Evolutionary conservation across 2,329 filamentous ascomycete genomes (phyloP).

Genomic region (Neofusicoccum ribis): DNA sequence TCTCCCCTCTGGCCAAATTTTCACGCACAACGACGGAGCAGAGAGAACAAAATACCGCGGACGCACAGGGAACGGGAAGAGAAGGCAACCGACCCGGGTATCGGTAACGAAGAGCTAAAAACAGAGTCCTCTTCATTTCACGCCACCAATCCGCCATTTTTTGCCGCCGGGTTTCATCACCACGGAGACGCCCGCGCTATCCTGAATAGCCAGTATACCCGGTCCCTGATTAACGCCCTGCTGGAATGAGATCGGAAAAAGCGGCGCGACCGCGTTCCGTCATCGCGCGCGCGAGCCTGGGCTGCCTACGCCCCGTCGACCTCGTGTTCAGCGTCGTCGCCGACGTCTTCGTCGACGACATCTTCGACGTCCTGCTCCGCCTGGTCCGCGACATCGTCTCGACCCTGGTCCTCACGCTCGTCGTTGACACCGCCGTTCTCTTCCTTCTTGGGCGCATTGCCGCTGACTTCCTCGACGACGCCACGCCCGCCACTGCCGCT

Average conservation of each 20-base stretch:
- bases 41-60: no score
- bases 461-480: slow-evolving; percentile 8
- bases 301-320: neutral
- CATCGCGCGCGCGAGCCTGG: neutral
- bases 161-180: no score
- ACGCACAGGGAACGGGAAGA: no score
- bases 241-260: neutral
- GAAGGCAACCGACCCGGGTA: no score
- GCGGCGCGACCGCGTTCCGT: neutral
- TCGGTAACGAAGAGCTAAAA: no score
- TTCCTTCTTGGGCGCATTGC: slow-evolving; percentile 10
- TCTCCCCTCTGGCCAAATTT: no score
- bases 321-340: neutral
- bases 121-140: no score
- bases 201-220: no score
- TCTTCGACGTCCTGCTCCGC: slow-evolving; percentile 3
- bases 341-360: neutral
- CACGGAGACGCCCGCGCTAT: no score
- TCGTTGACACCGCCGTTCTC: neutral
- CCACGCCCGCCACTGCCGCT: neutral
- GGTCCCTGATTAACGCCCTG: no score
- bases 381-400: slow-evolving; percentile 1
- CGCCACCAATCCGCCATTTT: no score
- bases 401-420: slow-evolving; percentile 1
- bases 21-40: no score